Evolutionary conservation across 1,284 basidiomycete genomes (phyloP), one percentile per base, ranked within the genome.

Genomic region (Anthracocystis setariae): DNA sequence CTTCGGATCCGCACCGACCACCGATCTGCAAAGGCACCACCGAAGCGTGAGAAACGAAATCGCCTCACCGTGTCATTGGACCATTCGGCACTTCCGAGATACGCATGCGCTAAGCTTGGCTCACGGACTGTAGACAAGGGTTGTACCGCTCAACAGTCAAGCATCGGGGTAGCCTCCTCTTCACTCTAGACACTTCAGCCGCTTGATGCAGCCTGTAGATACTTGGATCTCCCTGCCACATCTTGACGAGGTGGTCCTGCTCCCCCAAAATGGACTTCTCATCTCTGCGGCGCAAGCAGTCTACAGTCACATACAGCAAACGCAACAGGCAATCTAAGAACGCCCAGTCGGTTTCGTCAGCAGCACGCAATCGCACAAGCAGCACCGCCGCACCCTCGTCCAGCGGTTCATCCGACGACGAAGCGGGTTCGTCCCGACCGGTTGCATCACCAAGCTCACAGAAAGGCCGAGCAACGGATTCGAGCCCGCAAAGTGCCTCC

Each of bases 381-480:
- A 13, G 13, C 18, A 43, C 50, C 5, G 35, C 39, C 2, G 33
- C 57, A 3, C 49, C 53, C 2, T 45, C 57, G 2, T 57, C 58
- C 4, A 49, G 53, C 49, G 47, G 25, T 24, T 67, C 64, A 3
- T 67, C 57, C 53, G 64, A 61, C 27, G 64, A 61, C 8, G 58
- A 56, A 27, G 42, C 35, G 1, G 45, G 37, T 2, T 40, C 57
- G 43, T 53, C 62, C 23, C 13, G 9, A 2, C 21, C 38, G 9
- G 24, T 18, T 20, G 24, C 18, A 9, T 58, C 62, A 12, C 55
- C 50, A 20, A 49, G 45, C 12, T 49, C 50, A 8, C 49, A 50
- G 29, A 35, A 46, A 7, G 18, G 9, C 5, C 29, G 25, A 43
- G 18, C 43, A 5, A 29, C 21, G n/a, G 27, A 58, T 8, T 5